Evolutionary conservation across 1,284 basidiomycete genomes (phyloP), one percentile per base, ranked within the genome.

Genomic region (Termitomyces sp.): DNA sequence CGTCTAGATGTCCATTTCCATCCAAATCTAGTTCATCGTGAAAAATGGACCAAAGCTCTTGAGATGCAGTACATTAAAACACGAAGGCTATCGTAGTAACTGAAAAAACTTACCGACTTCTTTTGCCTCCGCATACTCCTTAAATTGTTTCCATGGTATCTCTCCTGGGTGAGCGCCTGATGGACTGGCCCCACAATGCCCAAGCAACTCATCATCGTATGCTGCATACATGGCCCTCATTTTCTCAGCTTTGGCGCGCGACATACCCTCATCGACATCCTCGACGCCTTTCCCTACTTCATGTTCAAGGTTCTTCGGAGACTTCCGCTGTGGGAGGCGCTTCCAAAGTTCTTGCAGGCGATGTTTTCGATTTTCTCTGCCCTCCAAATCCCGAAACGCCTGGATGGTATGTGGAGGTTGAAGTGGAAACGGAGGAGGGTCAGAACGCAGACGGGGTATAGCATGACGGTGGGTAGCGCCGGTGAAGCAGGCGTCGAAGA

Each of bases 11-110:
- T 2, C 92, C 93, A 70, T 95, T 92, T 31, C 86, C 81, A 65
- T 95, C 92, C 55, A 90, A 74, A 72, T 95, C 93, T 38, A 95
- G 79, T 61, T 93, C 86, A 61, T 90, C 82, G 64, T 94, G 91
- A 69, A 96, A 95, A 56, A 93, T 86, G 53, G 82, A 77, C 93
- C 94, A 95, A 44, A 95, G 76, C 70, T 95, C 91, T 86, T 65
- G 59, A 6, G 13, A 31, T 26, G 17, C 24, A 39, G 12, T 30
- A 5, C 13, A 28, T 46, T 8, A 53, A 42, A 17, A 49, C 34
- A 49, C 19, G 19, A n/a, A 48, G 24, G 34, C n/a, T 46, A 40
- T 33, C 57, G 70, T 61, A 62, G 67, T 53, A 65, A 57, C 50
- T 58, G 60, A 52, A 54, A 47, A 48, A 24, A 79, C 83, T 65